Evolutionary conservation across 495 filamentous ascomycete species (phyloP).

Genomic region (Penicillium taxi): DNA sequence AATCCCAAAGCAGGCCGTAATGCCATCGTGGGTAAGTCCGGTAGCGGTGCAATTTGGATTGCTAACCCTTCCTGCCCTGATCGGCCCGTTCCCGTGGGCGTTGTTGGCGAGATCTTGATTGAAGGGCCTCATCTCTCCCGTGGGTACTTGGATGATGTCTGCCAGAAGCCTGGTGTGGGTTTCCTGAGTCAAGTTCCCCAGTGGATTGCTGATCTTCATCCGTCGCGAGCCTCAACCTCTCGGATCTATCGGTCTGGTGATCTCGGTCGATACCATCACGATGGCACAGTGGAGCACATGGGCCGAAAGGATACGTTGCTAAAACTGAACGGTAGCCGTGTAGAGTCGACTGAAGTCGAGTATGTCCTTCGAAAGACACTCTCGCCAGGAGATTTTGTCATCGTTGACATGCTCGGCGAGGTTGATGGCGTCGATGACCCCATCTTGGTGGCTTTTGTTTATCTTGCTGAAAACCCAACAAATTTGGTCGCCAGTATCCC

Average conservation of each 20-base stretch:
- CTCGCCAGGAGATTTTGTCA: constrained; percentile 8
- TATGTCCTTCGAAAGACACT: constrained; percentile 14
- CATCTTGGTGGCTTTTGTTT: constrained; percentile 16
- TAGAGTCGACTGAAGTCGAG: constrained; percentile 69
- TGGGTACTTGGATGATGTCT: constrained; percentile 42
- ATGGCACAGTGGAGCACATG: constrained; percentile 63
- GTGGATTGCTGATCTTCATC: constrained; percentile 13
- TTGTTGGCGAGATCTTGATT: constrained; percentile 50
- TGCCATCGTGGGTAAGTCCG: constrained; percentile 13
- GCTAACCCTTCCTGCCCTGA: constrained; percentile 42
- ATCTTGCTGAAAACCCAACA: constrained; percentile 11
- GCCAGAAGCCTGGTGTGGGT: constrained; percentile 10
- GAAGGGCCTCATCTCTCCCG: constrained; percentile 48
- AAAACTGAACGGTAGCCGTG: constrained; percentile 68
- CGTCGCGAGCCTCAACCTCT: constrained; percentile 2
- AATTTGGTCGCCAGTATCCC: constrained; percentile 5
- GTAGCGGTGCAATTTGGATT: constrained; percentile 40
- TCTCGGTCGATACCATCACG: constrained; percentile 61
- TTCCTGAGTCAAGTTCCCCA: constrained; percentile 9
- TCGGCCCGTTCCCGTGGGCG: constrained; percentile 43
- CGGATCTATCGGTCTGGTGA: constrained; percentile 70
- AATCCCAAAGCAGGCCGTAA: constrained; percentile 7
- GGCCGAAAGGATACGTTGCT: constrained; percentile 74
- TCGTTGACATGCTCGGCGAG: constrained; percentile 21
- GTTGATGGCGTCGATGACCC: constrained; percentile 18